A percentile compares a stretch with the other conserved stretches of the same genome.
Conservation (phyloP, 2,329 filamentous ascomycete genomes). For the Aspergillus hortae region DNA sequence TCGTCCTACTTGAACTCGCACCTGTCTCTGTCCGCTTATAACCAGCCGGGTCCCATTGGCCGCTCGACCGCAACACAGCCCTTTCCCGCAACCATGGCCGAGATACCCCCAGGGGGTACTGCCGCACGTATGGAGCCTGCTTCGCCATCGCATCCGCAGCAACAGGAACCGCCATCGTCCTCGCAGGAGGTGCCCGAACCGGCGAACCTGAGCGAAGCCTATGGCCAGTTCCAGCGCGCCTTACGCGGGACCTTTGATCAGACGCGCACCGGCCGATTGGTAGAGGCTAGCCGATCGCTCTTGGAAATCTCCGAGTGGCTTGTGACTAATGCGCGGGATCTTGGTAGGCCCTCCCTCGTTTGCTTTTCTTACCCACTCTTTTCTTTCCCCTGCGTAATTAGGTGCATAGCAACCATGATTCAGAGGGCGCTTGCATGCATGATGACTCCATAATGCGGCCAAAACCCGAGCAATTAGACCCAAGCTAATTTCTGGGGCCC, state of each 20-base stretch:
- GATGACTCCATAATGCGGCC: not conserved
- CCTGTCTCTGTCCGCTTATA: constrained; percentile 55
- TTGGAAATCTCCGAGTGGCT: constrained; percentile 65
- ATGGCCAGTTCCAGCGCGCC: constrained; percentile 57
- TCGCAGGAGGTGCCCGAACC: constrained; percentile 37
- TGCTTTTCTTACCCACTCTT: not conserved
- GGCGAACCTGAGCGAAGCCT: constrained; percentile 62
- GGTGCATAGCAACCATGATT: not conserved
- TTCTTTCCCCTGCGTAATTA: not conserved
- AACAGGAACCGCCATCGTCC: constrained; percentile 25
- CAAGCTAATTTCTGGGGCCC: constrained; percentile 6
- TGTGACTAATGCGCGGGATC: constrained; percentile 59
- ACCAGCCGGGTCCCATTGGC: constrained; percentile 58
- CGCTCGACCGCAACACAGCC: constrained; percentile 49
- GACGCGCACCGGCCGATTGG: constrained; percentile 60
- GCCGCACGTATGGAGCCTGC: constrained; percentile 36
- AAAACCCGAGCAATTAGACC: constrained; percentile 1
- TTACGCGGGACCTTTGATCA: constrained; percentile 66
- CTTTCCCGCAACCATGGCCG: constrained; percentile 53
- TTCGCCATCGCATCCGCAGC: constrained; percentile 20
- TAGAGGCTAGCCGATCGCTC: constrained; percentile 57
- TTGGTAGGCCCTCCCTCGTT: constrained; percentile 56
- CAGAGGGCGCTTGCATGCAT: not conserved
- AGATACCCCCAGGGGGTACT: constrained; percentile 38
- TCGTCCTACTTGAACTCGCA: constrained; percentile 64